Base-by-base conservation (phyloP, 192 early-diverging fungal genomes). In the Podila horticola region DNA sequence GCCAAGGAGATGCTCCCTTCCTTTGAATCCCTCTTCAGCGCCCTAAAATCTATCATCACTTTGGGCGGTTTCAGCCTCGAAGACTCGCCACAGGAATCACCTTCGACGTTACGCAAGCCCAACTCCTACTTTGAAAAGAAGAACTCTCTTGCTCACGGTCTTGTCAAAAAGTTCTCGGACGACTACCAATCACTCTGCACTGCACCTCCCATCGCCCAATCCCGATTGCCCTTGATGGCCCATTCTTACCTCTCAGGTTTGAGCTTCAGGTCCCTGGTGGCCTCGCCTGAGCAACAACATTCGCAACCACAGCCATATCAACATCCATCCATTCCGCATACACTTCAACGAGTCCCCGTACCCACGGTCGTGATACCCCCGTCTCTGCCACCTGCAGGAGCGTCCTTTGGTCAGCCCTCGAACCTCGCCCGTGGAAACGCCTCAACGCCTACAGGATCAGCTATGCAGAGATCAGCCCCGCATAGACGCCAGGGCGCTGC, bases 161-260 rank as follows among this genome's bases (percentile, higher is more conserved):
- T 79, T 31, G 49, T 79, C 4, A 48, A 68, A 29, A 24, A 52
- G 17, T 79, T 79, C 26, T 45, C 33, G 3, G 61, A 79, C 20
- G 75, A 72, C 24, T 72, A 55, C 26, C 36, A 50, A 61, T 60
- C 59, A 2, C 62, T 67, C 12, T 79, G 75, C 19, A 70, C 64
- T 2, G 31, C 38, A 55, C 20, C 52, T 24, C 24, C 52, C 52
- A 8, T 55, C 22, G 52, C 17, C 22, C 34, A 55, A 10, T 19
- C n/a, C 6, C 45, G 69, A 13, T 12, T 75, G 11, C 67, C 63
- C 1, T 57, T 59, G 33, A 71, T 71, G 28, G 64, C 75, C 2
- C 75, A 71, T 17, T 68, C 75, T 12, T 72, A 79, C 49, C 34
- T 79, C 29, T 63, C 75, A 19, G 67, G 26, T 51, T 41, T 79